These are phyloP conservation scores for Septoria linicola DNA, from an alignment of 2,329 filamentous ascomycete species.

Conservation along the genomic window DNA sequence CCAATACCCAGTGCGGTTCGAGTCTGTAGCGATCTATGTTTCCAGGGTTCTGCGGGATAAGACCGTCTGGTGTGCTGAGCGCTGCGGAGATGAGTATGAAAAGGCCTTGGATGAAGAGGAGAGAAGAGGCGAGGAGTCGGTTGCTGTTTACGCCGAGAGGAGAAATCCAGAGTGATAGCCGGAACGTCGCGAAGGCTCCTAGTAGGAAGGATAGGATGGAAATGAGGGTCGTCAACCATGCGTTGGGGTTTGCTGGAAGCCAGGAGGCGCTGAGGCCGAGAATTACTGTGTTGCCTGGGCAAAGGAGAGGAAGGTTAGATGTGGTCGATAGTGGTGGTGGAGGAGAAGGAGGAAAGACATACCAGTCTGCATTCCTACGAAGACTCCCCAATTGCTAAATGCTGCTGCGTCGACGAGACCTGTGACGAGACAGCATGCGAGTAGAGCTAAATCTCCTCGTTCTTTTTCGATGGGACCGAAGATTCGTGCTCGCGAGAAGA, in stretches of 20 bases:
- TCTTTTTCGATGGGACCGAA: constrained; percentile 36
- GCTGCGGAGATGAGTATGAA: constrained; percentile 55
- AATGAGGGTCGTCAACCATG: constrained; percentile 54
- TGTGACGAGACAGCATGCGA: constrained; percentile 48
- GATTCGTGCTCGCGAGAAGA: constrained; percentile 31
- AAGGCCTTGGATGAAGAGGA: constrained; percentile 54
- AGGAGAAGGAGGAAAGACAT: constrained; percentile 19
- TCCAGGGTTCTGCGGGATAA: constrained; percentile 48
- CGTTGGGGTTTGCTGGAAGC: constrained; percentile 53
- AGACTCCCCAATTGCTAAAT: constrained; percentile 49
- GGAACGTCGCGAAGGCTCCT: constrained; percentile 50
- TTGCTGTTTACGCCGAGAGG: constrained; percentile 39
- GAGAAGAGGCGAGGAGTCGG: constrained; percentile 43
- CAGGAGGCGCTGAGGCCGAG: constrained; percentile 58
- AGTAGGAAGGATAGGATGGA: constrained; percentile 56
- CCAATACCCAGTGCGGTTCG: constrained; percentile 32
- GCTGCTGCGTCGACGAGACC: constrained; percentile 50
- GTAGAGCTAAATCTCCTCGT: constrained; percentile 34
- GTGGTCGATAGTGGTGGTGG: too few species aligned
- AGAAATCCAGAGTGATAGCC: constrained; percentile 42
- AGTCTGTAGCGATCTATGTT: constrained; percentile 25
- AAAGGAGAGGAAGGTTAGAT: background rate
- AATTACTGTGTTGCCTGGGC: constrained; percentile 61
- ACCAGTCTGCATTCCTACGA: constrained; percentile 56
- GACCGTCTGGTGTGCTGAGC: constrained; percentile 48